phyloP scores from a whole-genome alignment of 768 basidiomycete genomes.

The Pisolithus albus region DNA sequence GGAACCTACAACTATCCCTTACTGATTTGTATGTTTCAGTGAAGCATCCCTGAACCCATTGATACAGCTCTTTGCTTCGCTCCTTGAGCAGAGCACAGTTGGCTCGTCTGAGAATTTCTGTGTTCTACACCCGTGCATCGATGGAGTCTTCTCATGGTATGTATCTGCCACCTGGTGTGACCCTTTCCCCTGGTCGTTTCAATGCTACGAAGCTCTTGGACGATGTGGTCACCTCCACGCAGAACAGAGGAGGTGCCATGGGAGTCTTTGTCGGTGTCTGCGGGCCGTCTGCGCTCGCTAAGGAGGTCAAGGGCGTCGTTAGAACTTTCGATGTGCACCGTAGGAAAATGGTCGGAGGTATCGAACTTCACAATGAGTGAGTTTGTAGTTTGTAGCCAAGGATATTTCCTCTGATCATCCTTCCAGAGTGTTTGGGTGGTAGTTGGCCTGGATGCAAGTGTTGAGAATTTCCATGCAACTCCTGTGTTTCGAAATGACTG shows the following conservation, averaged over 20 bases:
- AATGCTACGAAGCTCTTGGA: conserved; percentile 40
- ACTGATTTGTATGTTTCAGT: conserved; percentile 2
- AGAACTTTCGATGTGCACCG: conserved; percentile 16
- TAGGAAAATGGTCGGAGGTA: conserved; percentile 29
- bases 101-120: conserved; percentile 40
- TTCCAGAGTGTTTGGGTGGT: too few species aligned
- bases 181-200: conserved; percentile 48
- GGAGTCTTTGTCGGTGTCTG: conserved; percentile 39
- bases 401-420: too few species aligned
- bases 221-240: conserved; percentile 34
- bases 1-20: background rate
- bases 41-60: conserved; percentile 41
- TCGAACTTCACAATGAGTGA: conserved; percentile 36
- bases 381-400: background rate
- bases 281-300: conserved; percentile 31
- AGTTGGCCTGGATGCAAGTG: too few species aligned
- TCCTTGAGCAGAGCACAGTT: conserved; percentile 37
- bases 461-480: too few species aligned
- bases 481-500: too few species aligned
- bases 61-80: conserved; percentile 38
- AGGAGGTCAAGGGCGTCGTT: conserved; percentile 26
- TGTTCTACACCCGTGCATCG: conserved; percentile 50
- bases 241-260: conserved; percentile 21
- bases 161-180: conserved; percentile 31
- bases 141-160: conserved; percentile 4